phyloP scores from a whole-genome alignment of 2,329 filamentous ascomycete species.

The Colletotrichum godetiae region DNA sequence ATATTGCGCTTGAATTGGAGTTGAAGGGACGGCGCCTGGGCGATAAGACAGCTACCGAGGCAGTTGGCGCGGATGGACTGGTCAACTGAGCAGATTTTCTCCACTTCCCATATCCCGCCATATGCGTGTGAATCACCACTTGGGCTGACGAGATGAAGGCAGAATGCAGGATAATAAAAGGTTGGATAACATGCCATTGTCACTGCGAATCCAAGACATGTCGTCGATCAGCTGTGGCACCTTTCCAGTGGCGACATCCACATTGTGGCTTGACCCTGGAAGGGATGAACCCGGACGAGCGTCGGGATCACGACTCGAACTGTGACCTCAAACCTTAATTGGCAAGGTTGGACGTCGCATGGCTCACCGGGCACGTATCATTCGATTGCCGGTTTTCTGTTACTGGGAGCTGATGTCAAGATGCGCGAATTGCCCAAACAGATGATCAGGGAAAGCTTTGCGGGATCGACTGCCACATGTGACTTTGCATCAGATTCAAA shows the following conservation, averaged over 20 bases:
- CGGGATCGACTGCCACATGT: background rate
- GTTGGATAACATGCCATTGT: background rate
- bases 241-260: slow-evolving; percentile 25
- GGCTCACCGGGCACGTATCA: background rate
- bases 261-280: slow-evolving; percentile 28
- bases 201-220: slow-evolving; percentile 12
- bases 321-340: slow-evolving; percentile 21
- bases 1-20: background rate
- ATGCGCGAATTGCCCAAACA: background rate
- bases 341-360: background rate
- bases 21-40: background rate
- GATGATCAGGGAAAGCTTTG: background rate
- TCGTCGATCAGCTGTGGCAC: slow-evolving; percentile 31
- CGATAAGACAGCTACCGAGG: background rate
- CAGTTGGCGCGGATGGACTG: background rate
- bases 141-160: background rate
- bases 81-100: background rate
- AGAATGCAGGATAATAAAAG: background rate
- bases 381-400: background rate
- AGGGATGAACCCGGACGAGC: slow-evolving; percentile 22
- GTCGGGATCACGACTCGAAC: background rate
- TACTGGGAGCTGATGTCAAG: background rate
- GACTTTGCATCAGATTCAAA: background rate
- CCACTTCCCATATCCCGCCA: background rate
- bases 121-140: background rate